Conservation (phyloP, 148 eudicot genomes). For the Hydrangea macrophylla region DNA sequence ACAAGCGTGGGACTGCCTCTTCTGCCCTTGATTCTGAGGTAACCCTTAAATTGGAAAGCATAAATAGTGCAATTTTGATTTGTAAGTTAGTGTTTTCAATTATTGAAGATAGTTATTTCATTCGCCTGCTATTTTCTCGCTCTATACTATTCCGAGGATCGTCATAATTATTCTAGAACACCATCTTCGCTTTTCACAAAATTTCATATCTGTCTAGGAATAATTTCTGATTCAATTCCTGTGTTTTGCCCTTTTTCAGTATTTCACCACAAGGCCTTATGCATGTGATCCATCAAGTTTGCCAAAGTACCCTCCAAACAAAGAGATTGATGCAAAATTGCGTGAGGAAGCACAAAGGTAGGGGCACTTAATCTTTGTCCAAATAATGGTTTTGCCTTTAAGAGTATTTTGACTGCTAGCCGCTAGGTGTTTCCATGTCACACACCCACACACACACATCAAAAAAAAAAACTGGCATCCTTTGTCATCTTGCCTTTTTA, state of each 20-base stretch:
- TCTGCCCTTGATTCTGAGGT: slow-evolving; percentile 67
- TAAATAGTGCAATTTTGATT: neutral
- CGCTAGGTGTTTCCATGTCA: neutral
- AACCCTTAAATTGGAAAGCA: neutral
- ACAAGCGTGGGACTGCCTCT: slow-evolving; percentile 76
- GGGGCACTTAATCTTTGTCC: slow-evolving; percentile 4
- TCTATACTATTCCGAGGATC: neutral
- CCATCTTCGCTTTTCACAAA: neutral
- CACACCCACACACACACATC: neutral
- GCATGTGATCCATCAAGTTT: slow-evolving; percentile 83
- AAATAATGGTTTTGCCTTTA: neutral
- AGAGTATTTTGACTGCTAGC: no score
- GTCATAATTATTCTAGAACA: neutral
- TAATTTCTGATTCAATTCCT: neutral
- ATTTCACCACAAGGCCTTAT: slow-evolving; percentile 64
- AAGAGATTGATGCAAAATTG: slow-evolving; percentile 80
- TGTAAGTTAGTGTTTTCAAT: neutral
- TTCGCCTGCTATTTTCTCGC: neutral
- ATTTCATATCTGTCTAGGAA: neutral
- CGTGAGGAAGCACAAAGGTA: slow-evolving; percentile 71
- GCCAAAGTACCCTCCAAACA: slow-evolving; percentile 80
- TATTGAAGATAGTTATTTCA: neutral
- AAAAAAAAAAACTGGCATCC: neutral
- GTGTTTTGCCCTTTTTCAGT: slow-evolving; percentile 32
- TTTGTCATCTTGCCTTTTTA: no score